Percentiles rank a stretch among this genome's conserved stretches.
These are phyloP conservation scores for Penicillium sp. DNA, from an alignment of 2,329 filamentous ascomycete species.

Conservation along the genomic window DNA sequence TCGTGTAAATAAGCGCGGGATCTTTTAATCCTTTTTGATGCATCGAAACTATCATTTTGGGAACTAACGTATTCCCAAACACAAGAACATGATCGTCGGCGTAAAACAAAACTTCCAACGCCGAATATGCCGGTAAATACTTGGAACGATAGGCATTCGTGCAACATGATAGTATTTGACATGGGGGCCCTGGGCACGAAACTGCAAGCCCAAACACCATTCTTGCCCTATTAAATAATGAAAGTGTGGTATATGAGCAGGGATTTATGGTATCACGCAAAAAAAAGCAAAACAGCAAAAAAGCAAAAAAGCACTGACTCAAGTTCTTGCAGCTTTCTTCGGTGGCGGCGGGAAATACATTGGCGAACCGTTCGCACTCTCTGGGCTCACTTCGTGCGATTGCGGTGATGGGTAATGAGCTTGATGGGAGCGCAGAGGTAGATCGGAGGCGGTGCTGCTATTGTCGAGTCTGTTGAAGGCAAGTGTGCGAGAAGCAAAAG, in stretches of 20 bases:
- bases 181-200: not conserved
- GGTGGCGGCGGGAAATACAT: conserved; percentile 49
- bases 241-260: conserved; percentile 3
- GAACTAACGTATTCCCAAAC: not conserved
- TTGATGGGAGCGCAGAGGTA: conserved; percentile 38
- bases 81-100: not conserved
- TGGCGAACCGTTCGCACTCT: conserved; percentile 10
- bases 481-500: conserved; percentile 42
- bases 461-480: conserved; percentile 44
- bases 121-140: conserved; percentile 2
- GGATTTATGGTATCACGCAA: conserved; percentile 9
- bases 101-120: conserved; percentile 1
- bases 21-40: not conserved
- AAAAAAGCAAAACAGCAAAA: not conserved
- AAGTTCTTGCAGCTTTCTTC: conserved; percentile 38
- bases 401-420: conserved; percentile 24
- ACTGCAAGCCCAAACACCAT: not conserved
- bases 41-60: not conserved
- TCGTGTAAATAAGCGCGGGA: not conserved
- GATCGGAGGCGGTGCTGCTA: conserved; percentile 37
- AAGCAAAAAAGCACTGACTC: not conserved
- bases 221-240: conserved; percentile 3
- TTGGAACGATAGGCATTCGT: not conserved
- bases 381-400: conserved; percentile 17
- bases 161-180: not conserved